Base-by-base conservation (phyloP, 2,329 filamentous ascomycete species). In the Aspergillus sp. region DNA sequence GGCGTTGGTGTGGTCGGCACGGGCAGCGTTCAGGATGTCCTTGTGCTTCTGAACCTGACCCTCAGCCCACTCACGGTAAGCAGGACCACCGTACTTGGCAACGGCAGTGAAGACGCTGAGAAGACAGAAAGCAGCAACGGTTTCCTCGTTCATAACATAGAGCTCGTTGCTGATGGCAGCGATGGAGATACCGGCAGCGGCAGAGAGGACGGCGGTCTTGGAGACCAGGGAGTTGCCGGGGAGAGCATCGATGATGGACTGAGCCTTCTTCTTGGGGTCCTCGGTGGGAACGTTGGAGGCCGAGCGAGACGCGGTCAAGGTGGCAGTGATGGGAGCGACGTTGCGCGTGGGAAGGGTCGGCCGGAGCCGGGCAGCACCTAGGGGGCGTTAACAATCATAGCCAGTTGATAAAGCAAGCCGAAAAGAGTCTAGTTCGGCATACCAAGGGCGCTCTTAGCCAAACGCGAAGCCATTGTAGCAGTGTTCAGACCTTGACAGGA, bases 81-180 rank as follows among this genome's bases (percentile, higher is more conserved):
- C 84, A 63, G 95, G 95, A 58, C 94, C 95, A 74, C 91, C 92
- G 79, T 92, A 97, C 82, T 96, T 95, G 83, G 91, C 94, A 73
- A 97, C 86, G 65, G 89, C 92, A 75, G 85, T 89, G 90, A 96
- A 99, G 77, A 98, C 91, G 78, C 90, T 92, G 76, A 98, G 84
- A 74, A 99, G 85, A 80, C 91, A 95, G 82, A 99, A 87, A 69
- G 91, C 91, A 76, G 96, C 91, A 77, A 99, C 91, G 66, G 93
- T 91, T 85, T 99, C 95, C 86, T 99, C 95, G 84, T 99, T 99
- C 82, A 99, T 86, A 78, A 99, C 92, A 82, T 97, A 98, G 85
- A 98, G 92, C 87, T 99, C 95, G 84, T 96, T 99, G 89, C 91
- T 96, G 82, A 99, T 92, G 75, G 92, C 95, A 78, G 95, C 96